Base-by-base conservation (phyloP, 192 early-diverging fungal genomes). In the Umbelopsis sp. region DNA sequence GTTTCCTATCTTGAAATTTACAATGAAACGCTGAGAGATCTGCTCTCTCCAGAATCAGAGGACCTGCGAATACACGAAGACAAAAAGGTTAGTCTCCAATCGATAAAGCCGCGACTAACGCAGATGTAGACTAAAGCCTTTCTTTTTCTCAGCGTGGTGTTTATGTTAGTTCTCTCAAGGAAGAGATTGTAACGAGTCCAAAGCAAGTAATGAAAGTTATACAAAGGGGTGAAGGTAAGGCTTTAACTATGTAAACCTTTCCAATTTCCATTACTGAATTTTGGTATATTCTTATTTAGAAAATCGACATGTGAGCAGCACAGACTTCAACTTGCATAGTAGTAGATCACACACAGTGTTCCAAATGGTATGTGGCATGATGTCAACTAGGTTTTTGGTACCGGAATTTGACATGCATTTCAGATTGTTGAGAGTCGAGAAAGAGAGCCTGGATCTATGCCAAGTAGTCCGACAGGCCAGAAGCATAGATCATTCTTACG, bases 1-100 rank as follows among this genome's bases (percentile, higher is more conserved):
- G 98, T 98, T n/a, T 94, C 93, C 30, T 99, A 98, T 78, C 71
- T 99, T 68, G 98, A 99, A 77, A 98, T 99, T 46, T 99, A 99
- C 81, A 97, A 97, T 79, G 95, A 97, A 75, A 87, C 84, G 0
- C 90, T 99, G 67, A 89, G 90, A 18, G 98, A 99, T 76, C 78
- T 99, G 41, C 84, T 99, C 3, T 83, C 88, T 21, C 95, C 97
- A 0, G 86, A 90, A 22, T 92, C 90, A 50, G 82, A 79, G 52
- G 90, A 98, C 70, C 80, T 99, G 44, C 86, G 90, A 74, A 98
- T 99, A 72, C 91, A 94, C 49, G 94, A 98, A 68, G 85, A 87
- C 46, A 73, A 72, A 66, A 61, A 76, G 37, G 85, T 84, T 73
- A 66, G 66, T 21, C n/a, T 30, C 9, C 3, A 3, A 68, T 27